Evolutionary conservation across 768 basidiomycete species (phyloP).

Genomic region (Glaciozyma antarctica): DNA sequence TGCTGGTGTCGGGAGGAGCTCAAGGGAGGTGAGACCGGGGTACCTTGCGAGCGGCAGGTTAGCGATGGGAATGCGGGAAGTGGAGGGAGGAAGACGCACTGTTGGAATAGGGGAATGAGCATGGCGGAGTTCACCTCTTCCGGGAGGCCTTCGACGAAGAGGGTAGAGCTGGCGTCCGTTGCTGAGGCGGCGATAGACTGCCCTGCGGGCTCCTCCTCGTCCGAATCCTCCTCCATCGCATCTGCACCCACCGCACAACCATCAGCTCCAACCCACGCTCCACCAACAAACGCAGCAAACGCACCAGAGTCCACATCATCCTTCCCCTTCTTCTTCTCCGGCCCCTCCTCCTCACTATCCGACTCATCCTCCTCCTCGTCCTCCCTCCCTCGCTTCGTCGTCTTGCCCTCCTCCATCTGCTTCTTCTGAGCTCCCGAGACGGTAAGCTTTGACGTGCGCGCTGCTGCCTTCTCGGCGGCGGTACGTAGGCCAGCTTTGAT

Average conservation of each 20-base stretch:
- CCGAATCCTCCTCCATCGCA: constrained; percentile 32
- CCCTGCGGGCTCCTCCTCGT: constrained; percentile 43
- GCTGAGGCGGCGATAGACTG: constrained; percentile 50
- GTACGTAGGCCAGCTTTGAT: constrained; percentile 44
- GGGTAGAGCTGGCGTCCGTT: constrained; percentile 38
- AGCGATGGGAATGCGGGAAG: constrained; percentile 1
- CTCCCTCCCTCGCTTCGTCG: constrained; percentile 47
- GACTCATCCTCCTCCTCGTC: constrained; percentile 45
- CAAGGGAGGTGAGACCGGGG: constrained; percentile 65
- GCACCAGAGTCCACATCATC: constrained; percentile 45
- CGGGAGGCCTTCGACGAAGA: constrained; percentile 77
- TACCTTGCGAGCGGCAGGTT: constrained; percentile 48
- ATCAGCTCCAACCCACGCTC: not conserved
- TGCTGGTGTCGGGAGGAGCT: constrained; percentile 49
- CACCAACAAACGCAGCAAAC: not conserved
- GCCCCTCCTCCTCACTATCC: constrained; percentile 47
- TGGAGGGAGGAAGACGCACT: constrained; percentile 51
- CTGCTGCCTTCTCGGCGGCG: constrained; percentile 25
- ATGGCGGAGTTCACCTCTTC: constrained; percentile 82
- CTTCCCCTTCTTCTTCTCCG: constrained; percentile 56
- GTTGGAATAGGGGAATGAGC: constrained; percentile 77
- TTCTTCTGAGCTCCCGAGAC: constrained; percentile 43
- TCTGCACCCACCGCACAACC: constrained; percentile 3
- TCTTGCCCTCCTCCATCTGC: constrained; percentile 44
- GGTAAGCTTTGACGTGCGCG: constrained; percentile 37